A percentile compares a stretch with the other conserved stretches of the same genome.
phyloP scores from a whole-genome alignment of 129 eudicot species.

The Centaurea solstitialis region DNA sequence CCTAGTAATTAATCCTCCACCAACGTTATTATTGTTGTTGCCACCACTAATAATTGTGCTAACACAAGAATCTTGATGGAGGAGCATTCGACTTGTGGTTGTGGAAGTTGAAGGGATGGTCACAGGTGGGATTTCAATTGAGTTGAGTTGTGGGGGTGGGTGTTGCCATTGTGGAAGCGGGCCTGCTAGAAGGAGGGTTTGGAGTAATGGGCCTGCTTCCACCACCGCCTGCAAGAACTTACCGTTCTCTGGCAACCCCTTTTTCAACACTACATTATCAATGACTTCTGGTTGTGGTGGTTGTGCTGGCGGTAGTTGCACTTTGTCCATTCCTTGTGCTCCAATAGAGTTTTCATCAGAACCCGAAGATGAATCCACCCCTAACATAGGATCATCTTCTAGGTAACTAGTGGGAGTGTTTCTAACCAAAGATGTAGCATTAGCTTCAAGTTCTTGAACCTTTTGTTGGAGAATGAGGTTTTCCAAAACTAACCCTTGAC shows the following conservation, averaged over 20 bases:
- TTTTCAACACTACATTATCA: slow-evolving; percentile 36
- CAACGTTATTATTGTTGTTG: slow-evolving; percentile 3
- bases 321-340: slow-evolving; percentile 34
- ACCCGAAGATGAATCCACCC: slow-evolving; percentile 50
- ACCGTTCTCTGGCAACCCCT: slow-evolving; percentile 75
- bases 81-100: slow-evolving; percentile 36
- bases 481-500: slow-evolving; percentile 56
- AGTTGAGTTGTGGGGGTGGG: slow-evolving; percentile 87
- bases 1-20: slow-evolving; percentile 37
- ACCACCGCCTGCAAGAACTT: slow-evolving; percentile 82
- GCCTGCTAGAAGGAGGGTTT: slow-evolving; percentile 82
- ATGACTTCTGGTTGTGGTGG: slow-evolving; percentile 21
- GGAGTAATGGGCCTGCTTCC: slow-evolving; percentile 95
- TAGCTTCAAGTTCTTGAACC: slow-evolving; percentile 42
- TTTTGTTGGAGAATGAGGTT: slow-evolving; percentile 56
- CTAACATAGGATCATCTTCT: slow-evolving; percentile 45
- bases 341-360: slow-evolving; percentile 45
- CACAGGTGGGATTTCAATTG: slow-evolving; percentile 87
- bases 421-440: slow-evolving; percentile 22
- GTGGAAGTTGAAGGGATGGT: slow-evolving; percentile 46
- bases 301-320: slow-evolving; percentile 6
- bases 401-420: slow-evolving; percentile 31
- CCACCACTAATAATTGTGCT: slow-evolving; percentile 27
- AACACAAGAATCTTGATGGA: slow-evolving; percentile 51
- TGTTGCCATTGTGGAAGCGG: slow-evolving; percentile 98